These are phyloP conservation scores for Toxoplasma gondii DNA, from an alignment of 169 alveolate species.

Conservation along the genomic window DNA sequence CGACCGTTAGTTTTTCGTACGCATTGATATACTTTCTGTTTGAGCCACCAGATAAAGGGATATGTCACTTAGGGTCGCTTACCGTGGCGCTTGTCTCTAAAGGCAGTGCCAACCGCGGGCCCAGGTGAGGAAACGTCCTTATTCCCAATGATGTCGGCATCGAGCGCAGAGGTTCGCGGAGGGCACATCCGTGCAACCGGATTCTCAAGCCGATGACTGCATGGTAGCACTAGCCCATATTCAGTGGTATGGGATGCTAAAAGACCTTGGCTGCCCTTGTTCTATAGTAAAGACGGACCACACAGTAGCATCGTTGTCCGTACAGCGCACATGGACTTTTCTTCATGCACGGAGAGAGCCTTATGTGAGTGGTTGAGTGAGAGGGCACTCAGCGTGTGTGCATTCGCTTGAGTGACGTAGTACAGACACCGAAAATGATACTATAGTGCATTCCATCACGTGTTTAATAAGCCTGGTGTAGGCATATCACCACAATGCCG, in stretches of 20 bases:
- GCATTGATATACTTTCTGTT: too few relatives aligned
- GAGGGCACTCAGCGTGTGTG: too few relatives aligned
- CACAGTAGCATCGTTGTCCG: neutral
- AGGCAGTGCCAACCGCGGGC: neutral
- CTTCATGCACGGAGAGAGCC: too few relatives aligned
- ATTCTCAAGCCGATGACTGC: neutral
- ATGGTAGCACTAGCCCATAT: neutral
- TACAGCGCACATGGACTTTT: neutral
- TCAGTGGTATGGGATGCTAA: neutral
- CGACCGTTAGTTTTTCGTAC: too few relatives aligned
- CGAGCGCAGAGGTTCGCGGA: neutral
- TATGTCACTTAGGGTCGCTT: neutral
- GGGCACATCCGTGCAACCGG: neutral
- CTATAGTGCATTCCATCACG: too few relatives aligned
- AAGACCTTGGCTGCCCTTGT: neutral
- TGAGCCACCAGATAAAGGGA: neutral
- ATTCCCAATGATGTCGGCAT: neutral
- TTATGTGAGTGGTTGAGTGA: too few relatives aligned
- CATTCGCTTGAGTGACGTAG: too few relatives aligned
- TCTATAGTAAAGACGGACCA: neutral
- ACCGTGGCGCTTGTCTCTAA: neutral
- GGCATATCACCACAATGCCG: too few relatives aligned
- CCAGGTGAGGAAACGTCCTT: neutral
- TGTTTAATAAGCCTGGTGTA: too few relatives aligned
- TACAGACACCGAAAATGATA: too few relatives aligned